Percentiles rank a stretch among this genome's conserved stretches.
Conservation (phyloP, 2,329 filamentous ascomycete genomes). For the Colletotrichum eleusines region DNA sequence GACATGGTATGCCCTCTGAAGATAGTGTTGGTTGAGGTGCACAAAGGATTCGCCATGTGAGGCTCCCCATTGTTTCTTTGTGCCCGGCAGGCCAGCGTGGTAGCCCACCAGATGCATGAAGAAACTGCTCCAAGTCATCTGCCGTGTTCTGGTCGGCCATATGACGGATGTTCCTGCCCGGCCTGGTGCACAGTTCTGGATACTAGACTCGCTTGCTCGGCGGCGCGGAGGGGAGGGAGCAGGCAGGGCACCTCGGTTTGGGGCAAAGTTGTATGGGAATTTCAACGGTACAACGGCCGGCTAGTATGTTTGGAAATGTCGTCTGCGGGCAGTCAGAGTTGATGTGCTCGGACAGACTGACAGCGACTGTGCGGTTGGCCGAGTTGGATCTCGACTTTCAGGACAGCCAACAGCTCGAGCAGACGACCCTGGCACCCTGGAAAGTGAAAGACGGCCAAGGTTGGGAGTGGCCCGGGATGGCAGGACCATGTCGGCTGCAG, state of each 20-base stretch:
- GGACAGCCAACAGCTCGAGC: neutral
- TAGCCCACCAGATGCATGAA: conserved; percentile 23
- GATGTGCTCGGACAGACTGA: conserved; percentile 26
- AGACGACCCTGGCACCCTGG: conserved; percentile 13
- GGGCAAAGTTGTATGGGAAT: neutral
- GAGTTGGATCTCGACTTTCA: neutral
- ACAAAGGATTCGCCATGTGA: conserved; percentile 24
- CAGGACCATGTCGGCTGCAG: conserved; percentile 1
- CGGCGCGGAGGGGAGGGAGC: conserved; percentile 6
- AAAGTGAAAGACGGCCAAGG: conserved; percentile 11
- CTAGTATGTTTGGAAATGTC: neutral
- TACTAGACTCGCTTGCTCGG: neutral
- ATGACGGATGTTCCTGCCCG: conserved; percentile 11
- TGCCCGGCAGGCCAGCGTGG: neutral
- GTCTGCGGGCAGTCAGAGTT: conserved; percentile 6
- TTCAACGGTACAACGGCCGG: neutral
- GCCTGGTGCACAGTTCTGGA: conserved; percentile 1
- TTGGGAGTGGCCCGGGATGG: conserved; percentile 17
- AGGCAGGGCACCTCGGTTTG: conserved; percentile 1
- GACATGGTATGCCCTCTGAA: neutral
- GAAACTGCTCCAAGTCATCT: conserved; percentile 27
- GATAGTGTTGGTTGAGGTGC: neutral
- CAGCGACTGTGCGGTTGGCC: conserved; percentile 14
- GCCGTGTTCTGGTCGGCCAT: conserved; percentile 25
- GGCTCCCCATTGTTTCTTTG: conserved; percentile 13